phyloP scores from a whole-genome alignment of 306 rosid genomes.

The Prunus mira region DNA sequence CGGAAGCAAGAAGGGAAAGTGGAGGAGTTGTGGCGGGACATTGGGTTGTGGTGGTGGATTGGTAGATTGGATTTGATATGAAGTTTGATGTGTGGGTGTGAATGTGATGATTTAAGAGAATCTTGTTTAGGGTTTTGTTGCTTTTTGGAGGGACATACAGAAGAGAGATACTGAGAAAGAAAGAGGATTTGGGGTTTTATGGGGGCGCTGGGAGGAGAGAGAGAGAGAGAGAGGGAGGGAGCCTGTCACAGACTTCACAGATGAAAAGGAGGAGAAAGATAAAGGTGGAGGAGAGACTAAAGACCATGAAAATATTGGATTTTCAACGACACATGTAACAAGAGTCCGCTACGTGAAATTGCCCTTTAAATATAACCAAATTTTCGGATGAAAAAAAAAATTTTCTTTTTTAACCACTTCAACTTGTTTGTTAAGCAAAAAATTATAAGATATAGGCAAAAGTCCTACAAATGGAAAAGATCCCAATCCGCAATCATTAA shows the following conservation, averaged over 20 bases:
- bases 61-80: not conserved
- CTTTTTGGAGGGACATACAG: not conserved
- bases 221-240: not conserved
- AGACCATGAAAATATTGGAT: not conserved
- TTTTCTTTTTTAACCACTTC: too few species aligned
- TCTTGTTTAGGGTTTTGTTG: not conserved
- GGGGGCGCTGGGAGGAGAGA: not conserved
- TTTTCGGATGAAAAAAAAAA: too few species aligned
- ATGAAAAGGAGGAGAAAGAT: not conserved
- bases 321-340: not conserved
- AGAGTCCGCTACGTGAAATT: not conserved
- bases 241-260: not conserved
- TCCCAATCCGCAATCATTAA: too few species aligned
- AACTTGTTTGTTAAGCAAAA: too few species aligned
- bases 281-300: not conserved
- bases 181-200: not conserved
- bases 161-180: not conserved
- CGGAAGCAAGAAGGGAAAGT: slow-evolving; percentile 65
- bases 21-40: slow-evolving; percentile 49
- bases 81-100: not conserved
- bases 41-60: not conserved
- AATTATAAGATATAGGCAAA: too few species aligned
- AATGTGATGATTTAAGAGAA: not conserved
- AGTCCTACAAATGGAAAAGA: too few species aligned
- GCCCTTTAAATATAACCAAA: too few species aligned